A percentile compares a stretch with the other conserved stretches of the same genome.
Conservation (phyloP, 352 stramenopile species). For the Globisporangium irregulare region DNA sequence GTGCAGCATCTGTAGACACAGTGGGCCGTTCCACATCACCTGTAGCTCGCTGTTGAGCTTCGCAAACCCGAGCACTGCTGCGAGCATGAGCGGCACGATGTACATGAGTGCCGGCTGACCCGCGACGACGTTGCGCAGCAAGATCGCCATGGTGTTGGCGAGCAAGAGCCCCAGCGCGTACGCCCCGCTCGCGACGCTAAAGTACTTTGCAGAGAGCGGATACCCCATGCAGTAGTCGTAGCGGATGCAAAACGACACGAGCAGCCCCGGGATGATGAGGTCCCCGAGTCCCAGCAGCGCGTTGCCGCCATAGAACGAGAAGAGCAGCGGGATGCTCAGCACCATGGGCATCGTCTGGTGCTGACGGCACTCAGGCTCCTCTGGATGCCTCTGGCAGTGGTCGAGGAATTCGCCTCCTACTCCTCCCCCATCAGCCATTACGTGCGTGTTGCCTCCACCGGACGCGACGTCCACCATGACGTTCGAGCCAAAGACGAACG, state of each 20-base stretch:
- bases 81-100: constrained; percentile 89
- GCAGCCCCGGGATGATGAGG: constrained; percentile 94
- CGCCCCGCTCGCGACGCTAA: constrained; percentile 47
- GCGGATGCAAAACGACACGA: constrained; percentile 91
- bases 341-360: constrained; percentile 93
- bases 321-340: constrained; percentile 58
- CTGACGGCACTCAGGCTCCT: constrained; percentile 49
- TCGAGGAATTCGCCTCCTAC: constrained; percentile 24
- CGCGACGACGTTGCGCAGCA: constrained; percentile 79
- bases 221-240: constrained; percentile 86
- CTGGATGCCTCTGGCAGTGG: constrained; percentile 32
- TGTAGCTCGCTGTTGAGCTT: constrained; percentile 50
- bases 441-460: constrained; percentile 47
- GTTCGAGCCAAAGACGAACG: constrained; percentile 81
- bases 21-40: constrained; percentile 73
- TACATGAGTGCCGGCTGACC: constrained; percentile 96
- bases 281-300: constrained; percentile 94
- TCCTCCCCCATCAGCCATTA: not conserved
- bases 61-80: constrained; percentile 54
- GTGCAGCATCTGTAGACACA: constrained; percentile 32
- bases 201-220: constrained; percentile 72
- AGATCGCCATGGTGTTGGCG: constrained; percentile 91
- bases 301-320: constrained; percentile 85
- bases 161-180: constrained; percentile 91
- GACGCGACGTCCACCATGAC: constrained; percentile 95